Conservation (phyloP, 306 rosid genomes). For the Begonia fuchsioides region DNA sequence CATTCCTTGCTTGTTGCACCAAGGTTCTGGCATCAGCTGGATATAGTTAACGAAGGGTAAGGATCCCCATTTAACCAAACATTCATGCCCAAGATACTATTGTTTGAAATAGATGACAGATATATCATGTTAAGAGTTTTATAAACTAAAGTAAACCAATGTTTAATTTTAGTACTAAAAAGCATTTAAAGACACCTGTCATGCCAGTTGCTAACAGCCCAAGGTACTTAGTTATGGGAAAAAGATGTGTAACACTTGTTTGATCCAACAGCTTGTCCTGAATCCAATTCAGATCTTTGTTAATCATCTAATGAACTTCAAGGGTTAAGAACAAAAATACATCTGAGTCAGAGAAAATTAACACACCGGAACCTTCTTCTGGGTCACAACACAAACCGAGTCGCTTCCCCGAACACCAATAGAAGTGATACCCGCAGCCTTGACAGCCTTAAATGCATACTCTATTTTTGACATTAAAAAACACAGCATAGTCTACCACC, state of each 20-base stretch:
- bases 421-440: slow-evolving; percentile 83
- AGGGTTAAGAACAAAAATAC: too few relatives aligned
- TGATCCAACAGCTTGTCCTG: slow-evolving; percentile 99
- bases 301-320: too few relatives aligned
- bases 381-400: slow-evolving; percentile 92
- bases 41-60: slow-evolving; percentile 8
- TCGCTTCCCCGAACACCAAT: slow-evolving; percentile 90
- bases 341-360: slow-evolving; percentile 6
- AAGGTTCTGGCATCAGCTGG: slow-evolving; percentile 95
- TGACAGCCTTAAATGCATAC: slow-evolving; percentile 98
- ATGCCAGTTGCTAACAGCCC: slow-evolving; percentile 97
- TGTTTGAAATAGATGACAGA: background rate
- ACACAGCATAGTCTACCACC: too few relatives aligned
- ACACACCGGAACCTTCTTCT: slow-evolving; percentile 97
- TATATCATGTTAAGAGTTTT: background rate
- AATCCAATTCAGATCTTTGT: slow-evolving; percentile 2
- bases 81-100: too few relatives aligned
- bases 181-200: slow-evolving; percentile 39
- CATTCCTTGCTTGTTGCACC: slow-evolving; percentile 94
- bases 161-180: too few relatives aligned
- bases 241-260: slow-evolving; percentile 85
- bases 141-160: too few relatives aligned
- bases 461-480: slow-evolving; percentile 18
- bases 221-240: slow-evolving; percentile 79
- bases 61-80: too few relatives aligned